Percentiles rank a stretch among this genome's conserved stretches.
phyloP scores from a whole-genome alignment of 139 green algal genomes.

The Chlamydomonas applanata region DNA sequence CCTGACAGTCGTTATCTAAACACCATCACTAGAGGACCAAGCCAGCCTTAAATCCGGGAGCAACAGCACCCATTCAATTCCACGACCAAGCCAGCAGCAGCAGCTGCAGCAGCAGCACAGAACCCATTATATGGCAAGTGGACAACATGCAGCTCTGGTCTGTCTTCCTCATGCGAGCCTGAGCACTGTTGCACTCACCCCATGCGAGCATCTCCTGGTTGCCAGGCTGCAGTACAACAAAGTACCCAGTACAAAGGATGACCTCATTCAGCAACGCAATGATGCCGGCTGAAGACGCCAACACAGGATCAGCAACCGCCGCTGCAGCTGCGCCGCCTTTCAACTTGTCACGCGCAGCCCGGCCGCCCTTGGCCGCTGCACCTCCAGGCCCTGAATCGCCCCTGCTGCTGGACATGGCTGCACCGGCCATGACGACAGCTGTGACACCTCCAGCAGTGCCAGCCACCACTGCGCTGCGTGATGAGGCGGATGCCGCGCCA shows the following conservation, averaged over 20 bases:
- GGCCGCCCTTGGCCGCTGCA: no score
- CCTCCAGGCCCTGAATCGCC: background rate
- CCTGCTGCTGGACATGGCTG: background rate
- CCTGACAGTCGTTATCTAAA: no score
- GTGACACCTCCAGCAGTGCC: background rate
- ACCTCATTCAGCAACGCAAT: constrained; percentile 51
- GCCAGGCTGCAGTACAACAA: constrained; percentile 31
- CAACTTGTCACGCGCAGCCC: no score
- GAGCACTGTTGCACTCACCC: constrained; percentile 62
- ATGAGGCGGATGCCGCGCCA: background rate
- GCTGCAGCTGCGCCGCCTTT: no score
- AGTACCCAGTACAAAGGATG: constrained; percentile 30
- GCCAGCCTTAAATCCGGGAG: no score
- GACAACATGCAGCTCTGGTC: constrained; percentile 46
- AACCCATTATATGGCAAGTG: constrained; percentile 28
- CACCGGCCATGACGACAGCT: background rate
- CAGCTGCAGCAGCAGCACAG: constrained; percentile 15
- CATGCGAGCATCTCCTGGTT: constrained; percentile 58
- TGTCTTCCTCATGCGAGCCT: no score
- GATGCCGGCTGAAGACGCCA: no score
- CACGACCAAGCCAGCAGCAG: background rate
- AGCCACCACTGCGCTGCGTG: background rate
- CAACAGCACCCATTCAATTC: background rate
- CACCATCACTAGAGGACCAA: no score
- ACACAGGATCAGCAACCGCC: background rate